Base-by-base conservation (phyloP, 31 red algal genomes). In the Porphyra umbilicalis region DNA sequence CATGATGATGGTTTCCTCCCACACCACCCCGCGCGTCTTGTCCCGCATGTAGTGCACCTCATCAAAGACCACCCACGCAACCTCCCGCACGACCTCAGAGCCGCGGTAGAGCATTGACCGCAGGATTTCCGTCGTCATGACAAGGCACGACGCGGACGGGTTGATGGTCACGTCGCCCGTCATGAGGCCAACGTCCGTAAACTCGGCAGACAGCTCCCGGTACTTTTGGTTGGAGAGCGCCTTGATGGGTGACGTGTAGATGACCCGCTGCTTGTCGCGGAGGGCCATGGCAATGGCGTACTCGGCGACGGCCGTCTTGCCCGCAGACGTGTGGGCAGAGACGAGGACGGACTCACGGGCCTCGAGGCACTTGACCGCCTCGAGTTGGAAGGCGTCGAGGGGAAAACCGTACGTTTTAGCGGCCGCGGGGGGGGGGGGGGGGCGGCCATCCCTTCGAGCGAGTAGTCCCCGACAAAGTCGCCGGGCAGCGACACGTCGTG, bases 211-310 rank as follows among this genome's bases (percentile, higher is more conserved):
- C 37, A 99, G 82, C 76, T 97, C 94, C 9, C 94, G 94, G 79
- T 88, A 99, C 82, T 99, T 99, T 79, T 99, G 94, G 84, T 99
- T 99, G 74, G 89, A 92, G 31, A 99, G 87, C 37, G 98, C 98
- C 79, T 99, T 99, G 85, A 99, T 99, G 31, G 98, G 98, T 4
- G 92, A 95, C 29, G 98, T 99, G 79, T 99, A 99, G 40, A 99
- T 99, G 33, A 99, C 98, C 35, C 98, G 92, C 79, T 96, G 98
- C 36, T 95, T 92, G 31, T 97, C 90, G 2, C 92, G 87, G 16
- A 99, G 77, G 36, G 94, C 95, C 34, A 95, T 76, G 10, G 98
- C 94, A 46, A 99, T 95, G 2, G 98, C 98, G 88, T 99, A 99
- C 85, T 99, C 98, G 13, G 98, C 98, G 32, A 99, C 88, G 16